Percentiles rank a stretch among this genome's conserved stretches.
Evolutionary conservation across 305 asterid genomes (phyloP).

Genomic region (Salvia sclarea): DNA sequence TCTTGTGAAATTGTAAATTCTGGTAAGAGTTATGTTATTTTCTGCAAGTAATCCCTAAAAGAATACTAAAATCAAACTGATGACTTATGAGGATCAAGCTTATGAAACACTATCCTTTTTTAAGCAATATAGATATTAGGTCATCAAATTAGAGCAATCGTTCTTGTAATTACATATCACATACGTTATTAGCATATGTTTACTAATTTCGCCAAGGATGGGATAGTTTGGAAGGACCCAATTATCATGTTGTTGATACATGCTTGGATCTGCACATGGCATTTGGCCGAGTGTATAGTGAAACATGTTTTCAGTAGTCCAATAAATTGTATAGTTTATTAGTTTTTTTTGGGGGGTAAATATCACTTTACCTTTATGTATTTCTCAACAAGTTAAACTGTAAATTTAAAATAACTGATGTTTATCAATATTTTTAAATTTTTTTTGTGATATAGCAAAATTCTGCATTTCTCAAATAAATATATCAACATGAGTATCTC

Average conservation of each 20-base stretch:
- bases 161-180: not conserved
- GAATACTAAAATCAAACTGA: not conserved
- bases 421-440: not conserved
- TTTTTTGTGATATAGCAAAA: not conserved
- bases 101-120: not conserved
- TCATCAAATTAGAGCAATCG: not conserved
- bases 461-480: not conserved
- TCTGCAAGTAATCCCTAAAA: not conserved
- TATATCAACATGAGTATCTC: not conserved
- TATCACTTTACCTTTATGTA: no score
- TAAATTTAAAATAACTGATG: no score
- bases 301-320: no score
- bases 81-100: no score
- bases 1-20: conserved; percentile 52
- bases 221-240: not conserved
- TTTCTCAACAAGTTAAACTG: not conserved
- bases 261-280: not conserved
- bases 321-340: no score
- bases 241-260: not conserved
- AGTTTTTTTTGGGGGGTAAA: no score
- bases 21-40: not conserved
- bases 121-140: not conserved
- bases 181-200: not conserved
- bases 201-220: not conserved
- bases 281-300: no score